Evolutionary conservation across 2,329 filamentous ascomycete genomes (phyloP), one percentile per base, ranked within the genome.

Genomic region (Beauveria asiatica): DNA sequence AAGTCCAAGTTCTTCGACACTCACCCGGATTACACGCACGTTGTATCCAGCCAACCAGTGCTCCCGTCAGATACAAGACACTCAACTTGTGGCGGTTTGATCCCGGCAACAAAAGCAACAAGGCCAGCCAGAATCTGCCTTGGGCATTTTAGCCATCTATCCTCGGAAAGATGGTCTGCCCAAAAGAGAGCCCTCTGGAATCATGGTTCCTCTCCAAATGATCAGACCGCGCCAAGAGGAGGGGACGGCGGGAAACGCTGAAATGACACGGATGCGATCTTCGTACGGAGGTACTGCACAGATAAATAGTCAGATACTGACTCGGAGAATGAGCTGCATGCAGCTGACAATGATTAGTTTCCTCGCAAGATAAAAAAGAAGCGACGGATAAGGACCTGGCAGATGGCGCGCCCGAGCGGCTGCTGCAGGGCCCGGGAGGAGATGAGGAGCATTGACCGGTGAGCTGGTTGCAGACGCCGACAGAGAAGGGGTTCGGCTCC

Each of bases 21-120:
- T 51, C 66, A 72, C 25, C 69, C 70, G 11, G 58, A 58, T 3
- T 72, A 73, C 59, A 42, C 45, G 7, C 46, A 73, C 71, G 0
- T 41, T 73, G 5, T 74, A 71, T 44, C 70, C 70, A 3, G 61
- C 23, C 23, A 23, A 23, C 23, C 23, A 23, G 23, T 65, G 9
- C 52, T 64, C 4, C 3, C 42, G 1, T 25, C 52, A 33, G 62
- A 67, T 46, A n/a, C 59, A 21, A 63, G 64, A 46, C 30, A 33
- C 30, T 13, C 2, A 63, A 65, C 0, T 44, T 65, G 41, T 73
- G 68, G 69, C 59, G 63, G 9, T 69, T 68, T 3, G 71, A 73
- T 27, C 72, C 72, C 1, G 73, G 73, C 33, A 67, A 72, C 46
- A 59, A 67, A 8, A 62, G 62, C 4, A 73, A 73, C 55, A 48